Base-by-base conservation (phyloP, 2,329 filamentous ascomycete genomes). In the Fusarium floridanum region DNA sequence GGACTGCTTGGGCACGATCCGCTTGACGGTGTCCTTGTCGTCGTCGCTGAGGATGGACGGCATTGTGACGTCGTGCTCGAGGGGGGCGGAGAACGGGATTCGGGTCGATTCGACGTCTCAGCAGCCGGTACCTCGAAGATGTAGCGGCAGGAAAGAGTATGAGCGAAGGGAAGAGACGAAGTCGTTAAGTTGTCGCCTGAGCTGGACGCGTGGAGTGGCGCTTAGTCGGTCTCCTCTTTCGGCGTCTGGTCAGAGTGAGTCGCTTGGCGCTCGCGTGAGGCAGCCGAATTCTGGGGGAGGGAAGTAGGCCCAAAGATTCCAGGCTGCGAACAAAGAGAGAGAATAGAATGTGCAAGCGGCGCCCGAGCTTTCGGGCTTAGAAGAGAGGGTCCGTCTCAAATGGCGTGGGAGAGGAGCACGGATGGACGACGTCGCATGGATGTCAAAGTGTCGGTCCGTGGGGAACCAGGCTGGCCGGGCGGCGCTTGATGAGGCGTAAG, bases 11-110 rank as follows among this genome's bases (percentile, higher is more conserved):
- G 97, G 96, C 64, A 99, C 94, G 78, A 93, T 93, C 82, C 97
- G 93, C 87, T 97, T 97, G 84, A 99, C 95, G 71, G 92, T 97
- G 86, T 97, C 94, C 89, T 97, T 98, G 87, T 99, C 97, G 80
- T 95, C 93, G 81, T 98, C 96, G 82, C 89, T 94, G 67, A 99
- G 90, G 76, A 97, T 88, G 48, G 89, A 90, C 79, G 89, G 89
- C 89, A 91, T 91, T 74, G 78, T 84, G 81, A 64, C 64, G 70
- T 62, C 67, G 68, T 59, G 65, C 63, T 66, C 43, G 55, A 63
- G 39, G 61, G 63, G 53, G 48, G 37, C 48, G 61, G 27, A 27
- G 22, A 32, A 22, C 10, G 16, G 39, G 20, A 34, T 39, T 50
- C 41, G 24, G 48, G 34, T 50, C 41, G 24, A 37, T 45, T 64